Evolutionary conservation across 768 basidiomycete species (phyloP).

Genomic region (Lentinula detonsa): DNA sequence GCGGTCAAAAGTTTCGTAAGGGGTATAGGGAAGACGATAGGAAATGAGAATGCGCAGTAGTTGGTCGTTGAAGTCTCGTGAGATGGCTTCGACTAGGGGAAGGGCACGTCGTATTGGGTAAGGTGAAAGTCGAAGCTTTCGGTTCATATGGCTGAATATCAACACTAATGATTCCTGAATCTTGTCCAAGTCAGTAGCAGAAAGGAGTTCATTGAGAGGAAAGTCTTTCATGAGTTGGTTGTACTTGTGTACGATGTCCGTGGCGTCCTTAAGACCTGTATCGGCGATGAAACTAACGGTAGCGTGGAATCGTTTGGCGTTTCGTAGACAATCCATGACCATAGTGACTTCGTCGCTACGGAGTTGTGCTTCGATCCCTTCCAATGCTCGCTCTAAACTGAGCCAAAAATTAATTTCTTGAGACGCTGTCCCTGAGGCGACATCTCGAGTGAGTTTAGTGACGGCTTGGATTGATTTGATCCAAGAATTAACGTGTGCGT

Average conservation of each 20-base stretch:
- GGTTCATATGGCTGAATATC: slow-evolving; percentile 92
- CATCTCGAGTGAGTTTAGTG: slow-evolving; percentile 92
- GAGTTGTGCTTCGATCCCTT: slow-evolving; percentile 89
- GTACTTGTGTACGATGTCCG: slow-evolving; percentile 93
- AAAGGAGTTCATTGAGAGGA: slow-evolving; percentile 92
- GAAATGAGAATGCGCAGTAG: slow-evolving; percentile 86
- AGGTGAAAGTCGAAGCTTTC: slow-evolving; percentile 92
- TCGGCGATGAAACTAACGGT: slow-evolving; percentile 98
- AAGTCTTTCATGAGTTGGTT: slow-evolving; percentile 99
- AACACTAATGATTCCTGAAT: slow-evolving; percentile 82
- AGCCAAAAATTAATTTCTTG: slow-evolving; percentile 99
- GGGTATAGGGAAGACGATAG: slow-evolving; percentile 88
- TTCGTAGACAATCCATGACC: slow-evolving; percentile 90
- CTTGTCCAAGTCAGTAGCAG: slow-evolving; percentile 94
- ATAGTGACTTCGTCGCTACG: slow-evolving; percentile 88
- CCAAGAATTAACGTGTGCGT: slow-evolving; percentile 94
- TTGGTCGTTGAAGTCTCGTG: slow-evolving; percentile 94
- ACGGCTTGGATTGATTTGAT: slow-evolving; percentile 97
- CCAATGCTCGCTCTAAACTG: slow-evolving; percentile 87
- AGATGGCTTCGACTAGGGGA: slow-evolving; percentile 97
- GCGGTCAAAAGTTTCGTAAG: slow-evolving; percentile 91
- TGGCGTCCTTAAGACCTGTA: slow-evolving; percentile 92
- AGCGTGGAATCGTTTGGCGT: slow-evolving; percentile 95
- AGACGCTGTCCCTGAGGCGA: slow-evolving; percentile 89
- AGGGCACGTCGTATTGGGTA: slow-evolving; percentile 95